Evolutionary conservation across 179 eudicot genomes (phyloP).

Genomic region (Beta macrorhiza): DNA sequence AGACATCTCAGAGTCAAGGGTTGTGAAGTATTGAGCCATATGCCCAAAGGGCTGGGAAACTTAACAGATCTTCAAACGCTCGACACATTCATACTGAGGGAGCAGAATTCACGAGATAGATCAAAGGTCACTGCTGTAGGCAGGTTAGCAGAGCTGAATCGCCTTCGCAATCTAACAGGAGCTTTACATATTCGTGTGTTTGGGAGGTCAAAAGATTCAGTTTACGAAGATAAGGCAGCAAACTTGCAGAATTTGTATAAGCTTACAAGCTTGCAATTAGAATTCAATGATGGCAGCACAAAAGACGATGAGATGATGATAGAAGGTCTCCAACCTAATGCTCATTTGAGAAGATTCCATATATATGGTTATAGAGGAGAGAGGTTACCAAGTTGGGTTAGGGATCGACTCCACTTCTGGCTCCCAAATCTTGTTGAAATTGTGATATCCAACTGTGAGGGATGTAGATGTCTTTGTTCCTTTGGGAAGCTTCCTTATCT

Average conservation of each 20-base stretch:
- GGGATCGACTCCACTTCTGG: neutral
- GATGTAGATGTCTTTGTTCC: constrained; percentile 2
- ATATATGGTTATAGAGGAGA: neutral
- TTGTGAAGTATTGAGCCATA: neutral
- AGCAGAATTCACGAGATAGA: neutral
- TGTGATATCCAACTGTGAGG: neutral
- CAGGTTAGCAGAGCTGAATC: neutral
- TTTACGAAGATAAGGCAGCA: neutral
- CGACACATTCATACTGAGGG: neutral
- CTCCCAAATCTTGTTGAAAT: neutral
- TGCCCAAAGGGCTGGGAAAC: constrained; percentile 2
- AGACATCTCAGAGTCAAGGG: neutral
- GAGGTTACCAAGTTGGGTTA: constrained; percentile 21
- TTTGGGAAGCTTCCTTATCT: constrained; percentile 21
- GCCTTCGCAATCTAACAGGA: neutral
- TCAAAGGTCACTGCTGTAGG: neutral
- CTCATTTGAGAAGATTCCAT: neutral
- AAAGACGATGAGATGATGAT: constrained; percentile 14
- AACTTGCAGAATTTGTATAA: neutral
- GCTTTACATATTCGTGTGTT: neutral
- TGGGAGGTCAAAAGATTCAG: neutral
- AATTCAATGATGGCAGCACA: neutral
- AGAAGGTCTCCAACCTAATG: neutral
- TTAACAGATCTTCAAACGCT: constrained; percentile 7
- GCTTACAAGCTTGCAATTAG: neutral